Conservation (phyloP, 805 yeast genomes). For the Nakazawaea ambrosiae region DNA sequence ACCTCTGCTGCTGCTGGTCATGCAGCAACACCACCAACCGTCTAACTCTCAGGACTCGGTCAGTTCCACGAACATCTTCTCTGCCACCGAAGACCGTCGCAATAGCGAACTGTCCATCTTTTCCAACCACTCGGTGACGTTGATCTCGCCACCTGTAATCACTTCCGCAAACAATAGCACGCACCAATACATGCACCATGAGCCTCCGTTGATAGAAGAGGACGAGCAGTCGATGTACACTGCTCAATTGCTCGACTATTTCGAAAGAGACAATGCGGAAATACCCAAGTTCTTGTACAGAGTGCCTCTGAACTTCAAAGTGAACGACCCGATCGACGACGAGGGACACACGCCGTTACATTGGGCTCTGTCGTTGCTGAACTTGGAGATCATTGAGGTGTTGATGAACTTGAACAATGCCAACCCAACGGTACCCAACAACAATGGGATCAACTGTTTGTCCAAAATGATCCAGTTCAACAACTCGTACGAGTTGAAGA, state of each 20-base stretch:
- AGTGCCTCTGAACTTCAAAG: constrained; percentile 59
- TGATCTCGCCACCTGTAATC: constrained; percentile 7
- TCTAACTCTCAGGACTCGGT: constrained; percentile 12
- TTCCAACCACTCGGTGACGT: constrained; percentile 23
- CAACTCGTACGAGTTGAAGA: constrained; percentile 59
- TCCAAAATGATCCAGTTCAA: constrained; percentile 66
- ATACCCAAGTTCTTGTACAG: constrained; percentile 32
- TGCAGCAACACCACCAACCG: constrained; percentile 17
- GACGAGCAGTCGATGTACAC: constrained; percentile 36
- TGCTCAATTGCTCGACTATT: constrained; percentile 39
- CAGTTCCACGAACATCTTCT: constrained; percentile 9
- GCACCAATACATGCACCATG: not conserved
- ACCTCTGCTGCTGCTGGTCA: constrained; percentile 9
- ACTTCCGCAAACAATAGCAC: constrained; percentile 2
- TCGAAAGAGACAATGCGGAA: constrained; percentile 38
- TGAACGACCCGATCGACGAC: constrained; percentile 64
- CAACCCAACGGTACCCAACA: constrained; percentile 45
- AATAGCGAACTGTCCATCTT: constrained; percentile 35
- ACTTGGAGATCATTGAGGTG: constrained; percentile 49
- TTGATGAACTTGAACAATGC: constrained; percentile 52
- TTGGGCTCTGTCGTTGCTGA: constrained; percentile 83
- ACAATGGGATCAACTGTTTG: constrained; percentile 60
- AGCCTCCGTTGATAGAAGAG: constrained; percentile 1
- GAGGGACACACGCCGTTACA: constrained; percentile 80
- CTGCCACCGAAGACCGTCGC: constrained; percentile 21